Evolutionary conservation across 331 rosid species (phyloP).

Genomic region (Dryas integrifolia): DNA sequence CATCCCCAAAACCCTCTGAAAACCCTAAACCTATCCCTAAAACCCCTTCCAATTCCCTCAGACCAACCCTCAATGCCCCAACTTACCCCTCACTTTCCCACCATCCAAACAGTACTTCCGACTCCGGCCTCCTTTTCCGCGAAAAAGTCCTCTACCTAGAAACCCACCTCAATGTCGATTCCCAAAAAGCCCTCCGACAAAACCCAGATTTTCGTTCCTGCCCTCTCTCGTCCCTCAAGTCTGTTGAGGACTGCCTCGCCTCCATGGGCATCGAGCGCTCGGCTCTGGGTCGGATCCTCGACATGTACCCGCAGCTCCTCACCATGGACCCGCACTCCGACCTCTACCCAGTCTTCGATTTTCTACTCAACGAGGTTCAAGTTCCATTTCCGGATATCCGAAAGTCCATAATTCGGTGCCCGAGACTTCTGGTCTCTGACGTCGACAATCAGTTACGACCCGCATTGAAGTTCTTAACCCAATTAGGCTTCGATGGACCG

Average conservation of each 20-base stretch:
- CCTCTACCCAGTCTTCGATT: conserved; percentile 74
- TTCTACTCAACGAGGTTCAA: conserved; percentile 61
- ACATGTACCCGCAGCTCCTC: conserved; percentile 70
- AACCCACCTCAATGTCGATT: conserved; percentile 53
- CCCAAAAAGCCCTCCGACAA: conserved; percentile 54
- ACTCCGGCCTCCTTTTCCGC: conserved; percentile 64
- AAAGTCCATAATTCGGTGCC: conserved; percentile 59
- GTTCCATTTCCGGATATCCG: conserved; percentile 58
- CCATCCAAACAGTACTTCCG: conserved; percentile 33
- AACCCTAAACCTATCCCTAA: conserved; percentile 29
- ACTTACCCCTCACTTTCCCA: conserved; percentile 26
- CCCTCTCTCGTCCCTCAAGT: conserved; percentile 47
- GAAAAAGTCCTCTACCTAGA: conserved; percentile 64
- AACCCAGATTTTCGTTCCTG: conserved; percentile 61
- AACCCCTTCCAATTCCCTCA: background rate
- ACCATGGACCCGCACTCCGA: conserved; percentile 58
- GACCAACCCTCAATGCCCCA: conserved; percentile 1
- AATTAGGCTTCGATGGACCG: conserved; percentile 39
- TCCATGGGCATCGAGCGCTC: conserved; percentile 64
- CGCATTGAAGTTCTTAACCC: conserved; percentile 34
- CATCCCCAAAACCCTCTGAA: conserved; percentile 30
- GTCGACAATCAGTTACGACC: conserved; percentile 57
- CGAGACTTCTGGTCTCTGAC: conserved; percentile 57
- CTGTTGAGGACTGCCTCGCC: conserved; percentile 58
- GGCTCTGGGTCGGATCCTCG: conserved; percentile 66